Base-by-base conservation (phyloP, 768 basidiomycete genomes). In the Russula sp. region DNA sequence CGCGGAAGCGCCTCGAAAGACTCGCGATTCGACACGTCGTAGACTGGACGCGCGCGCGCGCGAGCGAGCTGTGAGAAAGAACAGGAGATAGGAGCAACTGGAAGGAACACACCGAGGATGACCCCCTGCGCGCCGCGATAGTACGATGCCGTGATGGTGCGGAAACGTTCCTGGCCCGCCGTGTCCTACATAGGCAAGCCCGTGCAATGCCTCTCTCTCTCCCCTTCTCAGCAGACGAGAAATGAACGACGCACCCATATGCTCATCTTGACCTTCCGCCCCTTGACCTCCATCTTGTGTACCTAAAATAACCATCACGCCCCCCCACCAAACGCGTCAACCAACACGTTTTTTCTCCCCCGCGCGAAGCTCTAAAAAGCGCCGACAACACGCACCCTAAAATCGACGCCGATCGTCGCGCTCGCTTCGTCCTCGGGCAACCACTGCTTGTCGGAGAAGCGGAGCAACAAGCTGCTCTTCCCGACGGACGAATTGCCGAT, bases 371-470 rank as follows among this genome's bases (percentile, higher is more conserved):
- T 22, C 22, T 22, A n/a, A 22, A 22, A 22, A 22, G 22, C 22
- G 22, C 2, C 22, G 22, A 22, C 22, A 22, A 22, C 40, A 40
- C 87, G 75, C 75, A 89, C 90, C 67, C 90, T 78, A 75, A 91
- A 92, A 73, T 93, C 90, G 1, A 92, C 90, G 9, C 90, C 86
- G 69, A 90, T 91, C 31, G 89, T 92, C 34, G 90, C 88, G 66
- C 84, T 90, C 52, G 86, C 84, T 75, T 94, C 93, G 71, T 95
- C 94, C 72, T 92, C 89, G 7, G 91, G 87, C 20, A 98, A 77
- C 88, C 94, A 98, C 69, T 92, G 90, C 75, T 96, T 91, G 72
- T 98, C 95, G 2, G 94, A 94, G 78, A 98, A 98, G n/a, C 96
- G 83, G 9, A 98, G 77, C 4, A 98, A 74, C 14, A 98, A 78